These are phyloP conservation scores for Penicillium sp. DNA, from an alignment of 2,329 filamentous ascomycete genomes.

Conservation along the genomic window DNA sequence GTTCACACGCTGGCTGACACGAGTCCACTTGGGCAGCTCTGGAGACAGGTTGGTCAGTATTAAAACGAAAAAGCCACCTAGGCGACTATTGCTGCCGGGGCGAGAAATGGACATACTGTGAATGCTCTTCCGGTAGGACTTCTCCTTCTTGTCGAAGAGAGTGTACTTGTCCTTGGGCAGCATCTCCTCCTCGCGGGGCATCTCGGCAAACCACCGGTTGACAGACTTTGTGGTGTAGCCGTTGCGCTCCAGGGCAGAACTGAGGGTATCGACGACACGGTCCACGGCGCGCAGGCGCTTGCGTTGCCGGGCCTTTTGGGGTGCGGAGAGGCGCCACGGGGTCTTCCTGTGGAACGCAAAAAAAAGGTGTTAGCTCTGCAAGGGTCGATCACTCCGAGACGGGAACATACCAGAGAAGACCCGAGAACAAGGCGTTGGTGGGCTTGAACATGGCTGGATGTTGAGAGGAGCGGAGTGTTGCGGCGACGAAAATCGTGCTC, in stretches of 20 bases:
- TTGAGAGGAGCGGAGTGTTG: conserved; percentile 8
- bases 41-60: conserved; percentile 4
- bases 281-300: conserved; percentile 82
- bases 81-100: background rate
- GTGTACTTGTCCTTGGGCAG: conserved; percentile 95
- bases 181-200: conserved; percentile 97
- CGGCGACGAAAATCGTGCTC: conserved; percentile 24
- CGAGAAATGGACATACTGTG: conserved; percentile 71
- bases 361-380: conserved; percentile 19
- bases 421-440: conserved; percentile 71
- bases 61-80: background rate
- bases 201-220: conserved; percentile 89
- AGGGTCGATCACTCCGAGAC: background rate
- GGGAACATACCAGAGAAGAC: conserved; percentile 71
- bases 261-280: conserved; percentile 77
- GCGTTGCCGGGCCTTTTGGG: conserved; percentile 86
- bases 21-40: conserved; percentile 91
- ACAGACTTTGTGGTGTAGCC: conserved; percentile 70
- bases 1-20: conserved; percentile 89
- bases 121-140: conserved; percentile 93
- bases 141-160: conserved; percentile 94
- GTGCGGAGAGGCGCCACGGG: conserved; percentile 89
- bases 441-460: conserved; percentile 71
- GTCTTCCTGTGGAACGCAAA: conserved; percentile 68
- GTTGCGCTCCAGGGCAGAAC: conserved; percentile 71